Base-by-base conservation (phyloP, 495 filamentous ascomycete genomes). In the Aspergillus funiculosus region DNA sequence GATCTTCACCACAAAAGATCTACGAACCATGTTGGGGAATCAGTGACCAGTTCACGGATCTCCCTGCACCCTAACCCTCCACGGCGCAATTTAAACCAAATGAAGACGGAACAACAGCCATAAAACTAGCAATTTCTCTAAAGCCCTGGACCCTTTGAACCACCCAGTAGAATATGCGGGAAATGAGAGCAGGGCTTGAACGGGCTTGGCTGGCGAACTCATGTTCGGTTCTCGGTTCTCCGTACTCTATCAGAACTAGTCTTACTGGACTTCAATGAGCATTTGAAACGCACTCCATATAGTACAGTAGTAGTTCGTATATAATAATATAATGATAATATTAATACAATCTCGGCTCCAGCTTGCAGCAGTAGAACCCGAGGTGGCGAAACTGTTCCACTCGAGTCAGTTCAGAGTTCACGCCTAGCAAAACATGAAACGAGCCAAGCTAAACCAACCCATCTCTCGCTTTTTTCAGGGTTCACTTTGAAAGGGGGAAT, bases 1-100 rank as follows among this genome's bases (percentile, higher is more conserved):
- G 39, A 22, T 41, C 43, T 39, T 40, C 35, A 43, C 20, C 41
- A 48, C 39, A 39, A 42, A 25, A 11, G 51, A 54, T 54, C 46
- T 46, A 54, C 51, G 42, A 46, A 46, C 43, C 28, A 43, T n/a
- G n/a, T n/a, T n/a, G n/a, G n/a, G n/a, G 10, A 39, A 10, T 29
- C n/a, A 20, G 20, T 27, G 1, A 2, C 29, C 29, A 32, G 29
- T 31, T 21, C 11, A n/a, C 17, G 42, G 32, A 24, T 31, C 30
- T 35, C 42, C 42, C 20, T 19, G 29, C 29, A 31, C 40, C 21
- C 40, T 28, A 14, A 32, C n/a, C n/a, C 5, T 32, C 15, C 29
- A 14, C 15, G 29, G 29, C 29, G 29, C 29, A 32, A 5, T 10
- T 13, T 8, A 32, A n/a, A n/a, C n/a, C n/a, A n/a, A n/a, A n/a